Evolutionary conservation across 192 early-diverging fungal genomes (phyloP).

Genomic region (Spizellomyces sp.): DNA sequence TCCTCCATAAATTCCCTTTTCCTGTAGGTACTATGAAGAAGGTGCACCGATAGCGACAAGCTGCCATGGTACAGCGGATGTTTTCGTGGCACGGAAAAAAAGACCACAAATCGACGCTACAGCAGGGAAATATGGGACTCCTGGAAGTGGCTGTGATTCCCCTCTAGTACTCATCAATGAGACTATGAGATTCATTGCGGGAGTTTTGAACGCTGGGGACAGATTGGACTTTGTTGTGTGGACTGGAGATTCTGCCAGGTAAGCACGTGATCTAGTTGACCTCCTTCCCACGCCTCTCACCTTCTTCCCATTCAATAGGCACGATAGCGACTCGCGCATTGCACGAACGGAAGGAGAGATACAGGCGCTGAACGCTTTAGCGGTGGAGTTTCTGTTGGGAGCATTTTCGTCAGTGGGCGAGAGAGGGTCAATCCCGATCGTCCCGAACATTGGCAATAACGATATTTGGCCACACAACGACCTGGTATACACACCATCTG

Average conservation of each 20-base stretch:
- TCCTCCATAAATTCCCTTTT: not conserved
- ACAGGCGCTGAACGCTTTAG: constrained; percentile 21
- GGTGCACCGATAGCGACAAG: constrained; percentile 11
- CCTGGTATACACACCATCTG: constrained; percentile 18
- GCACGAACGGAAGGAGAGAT: constrained; percentile 28
- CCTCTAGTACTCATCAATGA: constrained; percentile 38
- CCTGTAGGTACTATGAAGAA: constrained; percentile 25
- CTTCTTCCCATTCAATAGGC: not conserved
- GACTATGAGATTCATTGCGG: constrained; percentile 32
- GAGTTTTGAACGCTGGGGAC: not conserved
- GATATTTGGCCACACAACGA: constrained; percentile 46
- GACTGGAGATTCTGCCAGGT: constrained; percentile 41
- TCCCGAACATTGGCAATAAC: constrained; percentile 50
- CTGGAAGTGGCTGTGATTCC: constrained; percentile 40
- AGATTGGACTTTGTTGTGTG: constrained; percentile 38
- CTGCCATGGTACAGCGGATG: constrained; percentile 14
- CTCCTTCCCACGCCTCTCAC: not conserved
- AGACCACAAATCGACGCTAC: not conserved
- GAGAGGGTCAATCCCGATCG: constrained; percentile 18
- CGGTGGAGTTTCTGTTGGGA: not conserved
- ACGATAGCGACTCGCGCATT: constrained; percentile 33
- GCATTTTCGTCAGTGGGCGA: constrained; percentile 9
- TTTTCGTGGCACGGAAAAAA: not conserved
- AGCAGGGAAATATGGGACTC: constrained; percentile 35
- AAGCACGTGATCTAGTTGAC: not conserved